Evolutionary conservation across 2,329 filamentous ascomycete genomes (phyloP).

Genomic region (Penicillium sp.): DNA sequence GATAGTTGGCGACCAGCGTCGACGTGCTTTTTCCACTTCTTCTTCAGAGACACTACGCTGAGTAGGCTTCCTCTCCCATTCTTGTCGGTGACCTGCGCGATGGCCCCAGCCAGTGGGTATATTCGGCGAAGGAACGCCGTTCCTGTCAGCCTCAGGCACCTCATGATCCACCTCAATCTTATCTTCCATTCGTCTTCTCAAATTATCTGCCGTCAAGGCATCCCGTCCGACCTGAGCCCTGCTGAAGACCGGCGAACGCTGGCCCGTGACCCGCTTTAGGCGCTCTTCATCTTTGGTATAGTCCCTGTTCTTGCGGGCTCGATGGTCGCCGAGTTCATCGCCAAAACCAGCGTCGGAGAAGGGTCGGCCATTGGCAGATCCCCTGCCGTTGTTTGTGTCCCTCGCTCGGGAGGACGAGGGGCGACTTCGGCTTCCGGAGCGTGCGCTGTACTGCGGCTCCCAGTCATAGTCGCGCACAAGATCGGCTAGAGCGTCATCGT

Average conservation of each 20-base stretch:
- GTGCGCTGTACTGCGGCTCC: slow-evolving; percentile 16
- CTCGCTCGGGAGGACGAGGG: slow-evolving; percentile 28
- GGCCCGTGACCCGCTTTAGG: slow-evolving; percentile 40
- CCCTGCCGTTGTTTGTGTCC: slow-evolving; percentile 18
- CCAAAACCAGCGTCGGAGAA: slow-evolving; percentile 36
- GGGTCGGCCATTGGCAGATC: slow-evolving; percentile 19
- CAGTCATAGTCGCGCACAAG: slow-evolving; percentile 36
- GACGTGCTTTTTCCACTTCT: slow-evolving; percentile 11
- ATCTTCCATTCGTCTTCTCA: slow-evolving; percentile 39
- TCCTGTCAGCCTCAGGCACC: slow-evolving; percentile 25
- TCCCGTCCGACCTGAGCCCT: slow-evolving; percentile 37
- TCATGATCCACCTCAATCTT: slow-evolving; percentile 15
- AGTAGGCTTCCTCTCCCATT: slow-evolving; percentile 39
- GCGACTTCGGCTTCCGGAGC: slow-evolving; percentile 21
- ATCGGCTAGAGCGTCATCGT: slow-evolving; percentile 39
- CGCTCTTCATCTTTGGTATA: slow-evolving; percentile 42
- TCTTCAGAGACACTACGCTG: slow-evolving; percentile 22
- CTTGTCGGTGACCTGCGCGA: slow-evolving; percentile 32
- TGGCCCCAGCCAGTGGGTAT: slow-evolving; percentile 41
- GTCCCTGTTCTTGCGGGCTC: slow-evolving; percentile 36
- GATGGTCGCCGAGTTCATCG: slow-evolving; percentile 35
- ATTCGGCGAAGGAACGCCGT: slow-evolving; percentile 35
- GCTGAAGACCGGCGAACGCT: slow-evolving; percentile 43
- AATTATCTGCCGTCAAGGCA: slow-evolving; percentile 37
- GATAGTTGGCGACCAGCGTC: slow-evolving; percentile 17